Conservation (phyloP, 306 rosid species). For the Cotoneaster glaucophyllus region DNA sequence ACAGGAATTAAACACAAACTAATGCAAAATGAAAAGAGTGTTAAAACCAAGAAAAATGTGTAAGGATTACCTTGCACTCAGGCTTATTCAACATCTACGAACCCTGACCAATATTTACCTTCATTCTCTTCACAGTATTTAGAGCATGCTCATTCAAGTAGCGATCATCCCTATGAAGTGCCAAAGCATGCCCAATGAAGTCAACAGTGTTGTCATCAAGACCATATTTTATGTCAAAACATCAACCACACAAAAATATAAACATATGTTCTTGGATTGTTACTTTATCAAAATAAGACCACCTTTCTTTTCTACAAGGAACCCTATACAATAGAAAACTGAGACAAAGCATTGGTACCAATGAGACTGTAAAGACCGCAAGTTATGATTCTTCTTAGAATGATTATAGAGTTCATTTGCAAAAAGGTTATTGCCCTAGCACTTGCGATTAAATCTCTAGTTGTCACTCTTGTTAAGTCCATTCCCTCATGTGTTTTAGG, state of each 20-base stretch:
- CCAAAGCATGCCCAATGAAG: constrained; percentile 92
- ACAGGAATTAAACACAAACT: neutral
- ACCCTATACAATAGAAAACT: neutral
- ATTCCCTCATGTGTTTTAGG: no score
- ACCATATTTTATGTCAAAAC: constrained; percentile 73
- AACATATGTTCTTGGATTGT: constrained; percentile 5
- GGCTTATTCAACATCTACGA: constrained; percentile 22
- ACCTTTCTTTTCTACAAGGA: neutral
- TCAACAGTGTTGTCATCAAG: constrained; percentile 87
- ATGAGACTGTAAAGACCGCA: neutral
- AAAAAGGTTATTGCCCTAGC: constrained; percentile 6
- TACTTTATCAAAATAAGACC: neutral
- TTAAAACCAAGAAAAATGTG: neutral
- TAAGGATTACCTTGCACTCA: constrained; percentile 72
- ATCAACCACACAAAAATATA: constrained; percentile 21
- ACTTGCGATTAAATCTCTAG: no score
- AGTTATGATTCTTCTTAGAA: neutral
- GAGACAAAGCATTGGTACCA: neutral
- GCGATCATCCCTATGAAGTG: constrained; percentile 90
- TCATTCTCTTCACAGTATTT: constrained; percentile 93
- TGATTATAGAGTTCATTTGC: neutral
- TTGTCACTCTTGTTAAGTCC: no score
- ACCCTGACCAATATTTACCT: constrained; percentile 37
- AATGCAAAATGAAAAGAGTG: neutral
- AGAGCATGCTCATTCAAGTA: constrained; percentile 79